phyloP scores from a whole-genome alignment of 106 monocot genomes.

The Dioscorea alata region DNA sequence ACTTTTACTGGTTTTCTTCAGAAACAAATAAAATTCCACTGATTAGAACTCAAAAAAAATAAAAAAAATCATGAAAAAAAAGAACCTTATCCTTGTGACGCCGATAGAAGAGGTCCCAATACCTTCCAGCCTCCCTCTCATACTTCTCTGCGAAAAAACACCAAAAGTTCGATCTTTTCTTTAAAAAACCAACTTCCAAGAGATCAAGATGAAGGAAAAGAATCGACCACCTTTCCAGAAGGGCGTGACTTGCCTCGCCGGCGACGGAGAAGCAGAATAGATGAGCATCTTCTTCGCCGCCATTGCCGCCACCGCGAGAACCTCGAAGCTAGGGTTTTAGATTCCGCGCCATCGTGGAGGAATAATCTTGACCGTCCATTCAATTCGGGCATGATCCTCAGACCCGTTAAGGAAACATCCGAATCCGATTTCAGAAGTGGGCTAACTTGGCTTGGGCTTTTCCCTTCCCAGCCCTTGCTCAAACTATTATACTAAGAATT shows the following conservation, averaged over 20 bases:
- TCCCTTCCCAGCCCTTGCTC: too few relatives aligned
- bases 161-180: not conserved
- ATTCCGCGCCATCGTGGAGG: too few relatives aligned
- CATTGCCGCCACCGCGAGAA: slow-evolving; percentile 19
- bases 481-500: too few relatives aligned
- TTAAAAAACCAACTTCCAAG: not conserved
- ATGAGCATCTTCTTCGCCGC: slow-evolving; percentile 51
- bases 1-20: not conserved
- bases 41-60: not conserved
- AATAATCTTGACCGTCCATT: too few relatives aligned
- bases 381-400: too few relatives aligned
- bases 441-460: too few relatives aligned
- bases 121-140: slow-evolving; percentile 85
- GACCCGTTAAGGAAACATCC: too few relatives aligned
- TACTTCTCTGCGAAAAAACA: slow-evolving; percentile 69
- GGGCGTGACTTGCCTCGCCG: slow-evolving; percentile 73
- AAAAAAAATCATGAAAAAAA: not conserved
- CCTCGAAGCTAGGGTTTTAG: not conserved
- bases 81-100: slow-evolving; percentile 82
- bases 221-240: slow-evolving; percentile 70
- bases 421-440: too few relatives aligned
- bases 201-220: not conserved
- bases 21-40: not conserved
- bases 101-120: slow-evolving; percentile 96
- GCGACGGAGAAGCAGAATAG: slow-evolving; percentile 52